These are phyloP conservation scores for Neurospora sp. DNA, from an alignment of 495 filamentous ascomycete genomes.

Conservation along the genomic window DNA sequence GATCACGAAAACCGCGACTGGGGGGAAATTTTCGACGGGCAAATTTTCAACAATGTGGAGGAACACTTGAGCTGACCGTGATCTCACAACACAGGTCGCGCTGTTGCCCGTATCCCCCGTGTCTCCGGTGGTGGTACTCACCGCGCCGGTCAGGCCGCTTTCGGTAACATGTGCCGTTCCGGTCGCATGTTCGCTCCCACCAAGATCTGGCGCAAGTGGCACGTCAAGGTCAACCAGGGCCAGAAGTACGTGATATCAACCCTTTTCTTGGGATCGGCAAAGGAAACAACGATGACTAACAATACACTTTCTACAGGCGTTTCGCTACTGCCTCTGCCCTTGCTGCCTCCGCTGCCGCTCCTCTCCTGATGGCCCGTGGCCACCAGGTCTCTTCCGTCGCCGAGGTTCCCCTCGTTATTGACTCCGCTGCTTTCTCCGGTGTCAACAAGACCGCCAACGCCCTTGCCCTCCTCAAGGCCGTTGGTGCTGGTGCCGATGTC, in stretches of 20 bases:
- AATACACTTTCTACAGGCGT: constrained; percentile 44
- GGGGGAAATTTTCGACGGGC: neutral
- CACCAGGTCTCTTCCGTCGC: constrained; percentile 87
- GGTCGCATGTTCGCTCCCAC: constrained; percentile 99
- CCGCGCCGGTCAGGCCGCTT: constrained; percentile 98
- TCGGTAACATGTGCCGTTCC: constrained; percentile 99
- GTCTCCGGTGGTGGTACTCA: constrained; percentile 99
- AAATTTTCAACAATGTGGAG: neutral
- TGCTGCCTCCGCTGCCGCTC: constrained; percentile 87
- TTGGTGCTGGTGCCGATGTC: constrained; percentile 84
- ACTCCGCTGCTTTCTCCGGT: constrained; percentile 73
- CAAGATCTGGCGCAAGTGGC: constrained; percentile 99
- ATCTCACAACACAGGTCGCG: constrained; percentile 59
- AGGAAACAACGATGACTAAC: constrained; percentile 8
- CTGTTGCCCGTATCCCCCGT: constrained; percentile 99
- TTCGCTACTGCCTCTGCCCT: constrained; percentile 96
- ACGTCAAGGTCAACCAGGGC: constrained; percentile 97
- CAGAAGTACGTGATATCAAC: constrained; percentile 60
- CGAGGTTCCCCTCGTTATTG: constrained; percentile 93
- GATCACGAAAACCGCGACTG: neutral
- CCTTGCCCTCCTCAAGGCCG: constrained; percentile 71
- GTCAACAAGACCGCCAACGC: constrained; percentile 75
- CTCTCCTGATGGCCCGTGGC: constrained; percentile 91
- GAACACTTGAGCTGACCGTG: constrained; percentile 14
- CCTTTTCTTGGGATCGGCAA: neutral